These are phyloP conservation scores for Aspergillus sp. DNA, from an alignment of 2,329 filamentous ascomycete species.

Conservation along the genomic window DNA sequence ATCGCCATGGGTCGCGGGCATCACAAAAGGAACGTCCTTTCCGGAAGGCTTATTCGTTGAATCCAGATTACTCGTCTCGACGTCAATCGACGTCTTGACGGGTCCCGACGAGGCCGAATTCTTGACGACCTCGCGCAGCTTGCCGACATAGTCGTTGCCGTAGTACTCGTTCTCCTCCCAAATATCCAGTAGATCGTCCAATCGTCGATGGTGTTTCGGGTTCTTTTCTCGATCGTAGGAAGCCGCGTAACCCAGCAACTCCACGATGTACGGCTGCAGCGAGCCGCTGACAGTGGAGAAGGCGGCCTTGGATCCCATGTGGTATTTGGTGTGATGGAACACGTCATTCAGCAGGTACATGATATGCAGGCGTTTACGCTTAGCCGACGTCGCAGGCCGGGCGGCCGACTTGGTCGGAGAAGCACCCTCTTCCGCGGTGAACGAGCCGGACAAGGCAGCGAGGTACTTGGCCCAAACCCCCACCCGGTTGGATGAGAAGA, in stretches of 20 bases:
- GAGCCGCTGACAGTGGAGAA: constrained; percentile 53
- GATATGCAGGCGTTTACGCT: constrained; percentile 70
- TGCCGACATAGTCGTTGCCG: constrained; percentile 51
- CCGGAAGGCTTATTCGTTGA: constrained; percentile 46
- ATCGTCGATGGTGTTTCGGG: constrained; percentile 65
- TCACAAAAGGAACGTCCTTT: constrained; percentile 61
- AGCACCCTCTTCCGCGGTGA: constrained; percentile 33
- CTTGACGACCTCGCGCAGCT: constrained; percentile 60
- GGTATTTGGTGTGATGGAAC: constrained; percentile 65
- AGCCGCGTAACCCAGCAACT: constrained; percentile 61
- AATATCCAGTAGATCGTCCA: constrained; percentile 63
- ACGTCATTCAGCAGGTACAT: constrained; percentile 78
- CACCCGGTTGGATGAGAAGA: constrained; percentile 65
- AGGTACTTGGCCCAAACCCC: constrained; percentile 74
- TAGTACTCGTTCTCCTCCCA: constrained; percentile 72
- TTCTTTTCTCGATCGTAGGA: constrained; percentile 55
- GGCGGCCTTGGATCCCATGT: constrained; percentile 45
- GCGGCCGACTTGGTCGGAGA: constrained; percentile 22
- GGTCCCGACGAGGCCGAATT: constrained; percentile 39
- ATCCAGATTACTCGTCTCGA: constrained; percentile 22
- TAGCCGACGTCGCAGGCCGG: constrained; percentile 50
- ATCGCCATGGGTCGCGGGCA: constrained; percentile 79
- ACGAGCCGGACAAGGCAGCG: constrained; percentile 64
- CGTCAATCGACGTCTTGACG: constrained; percentile 28
- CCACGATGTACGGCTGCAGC: constrained; percentile 59